These are phyloP conservation scores for Suillus plorans DNA, from an alignment of 768 basidiomycete genomes.

Conservation along the genomic window DNA sequence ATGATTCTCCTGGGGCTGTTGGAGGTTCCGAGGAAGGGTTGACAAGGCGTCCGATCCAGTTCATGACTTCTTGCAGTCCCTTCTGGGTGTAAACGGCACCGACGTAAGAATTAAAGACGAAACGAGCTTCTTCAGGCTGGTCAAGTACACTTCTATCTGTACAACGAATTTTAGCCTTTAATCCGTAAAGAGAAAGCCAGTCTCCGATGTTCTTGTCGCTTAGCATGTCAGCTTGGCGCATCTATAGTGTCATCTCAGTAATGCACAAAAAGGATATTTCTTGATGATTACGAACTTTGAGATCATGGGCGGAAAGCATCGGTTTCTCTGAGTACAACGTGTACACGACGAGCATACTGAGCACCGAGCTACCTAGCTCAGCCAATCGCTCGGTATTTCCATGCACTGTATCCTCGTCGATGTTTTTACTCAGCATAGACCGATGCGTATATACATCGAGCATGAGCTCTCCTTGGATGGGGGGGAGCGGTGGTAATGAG, in stretches of 20 bases:
- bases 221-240: constrained; percentile 30
- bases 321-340: constrained; percentile 50
- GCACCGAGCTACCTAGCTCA: constrained; percentile 51
- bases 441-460: constrained; percentile 60
- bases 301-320: constrained; percentile 38
- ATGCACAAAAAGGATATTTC: not conserved
- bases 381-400: constrained; percentile 62
- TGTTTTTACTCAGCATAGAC: constrained; percentile 37
- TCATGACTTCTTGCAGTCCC: constrained; percentile 47
- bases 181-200: constrained; percentile 53
- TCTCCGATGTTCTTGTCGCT: constrained; percentile 39
- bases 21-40: constrained; percentile 41
- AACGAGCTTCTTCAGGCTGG: constrained; percentile 46
- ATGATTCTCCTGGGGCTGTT: constrained; percentile 16
- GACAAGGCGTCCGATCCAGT: constrained; percentile 60
- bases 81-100: constrained; percentile 65
- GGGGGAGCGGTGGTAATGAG: constrained; percentile 48
- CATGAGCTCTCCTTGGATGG: constrained; percentile 55
- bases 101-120: constrained; percentile 60
- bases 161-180: constrained; percentile 55
- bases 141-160: constrained; percentile 36
- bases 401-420: constrained; percentile 36
- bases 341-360: constrained; percentile 52
- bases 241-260: constrained; percentile 15
- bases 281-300: constrained; percentile 37